Percentiles rank a stretch among this genome's conserved stretches.
Conservation (phyloP, 2,329 filamentous ascomycete species). For the Onygena corvina region DNA sequence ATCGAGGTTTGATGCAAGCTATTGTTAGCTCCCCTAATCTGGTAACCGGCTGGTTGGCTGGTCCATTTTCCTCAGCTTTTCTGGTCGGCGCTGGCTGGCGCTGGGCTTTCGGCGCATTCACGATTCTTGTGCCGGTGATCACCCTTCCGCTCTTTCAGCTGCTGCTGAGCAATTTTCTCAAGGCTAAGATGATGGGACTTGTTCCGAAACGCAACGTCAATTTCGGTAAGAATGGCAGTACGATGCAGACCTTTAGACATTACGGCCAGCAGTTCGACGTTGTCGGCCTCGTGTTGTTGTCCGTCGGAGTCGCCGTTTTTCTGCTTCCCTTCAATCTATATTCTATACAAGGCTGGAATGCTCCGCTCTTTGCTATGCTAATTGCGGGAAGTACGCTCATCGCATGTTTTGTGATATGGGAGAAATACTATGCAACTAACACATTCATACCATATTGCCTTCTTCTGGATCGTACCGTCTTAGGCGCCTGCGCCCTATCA, state of each 20-base stretch:
- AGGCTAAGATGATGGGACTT: slow-evolving; percentile 36
- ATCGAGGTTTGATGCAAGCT: slow-evolving; percentile 47
- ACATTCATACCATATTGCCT: slow-evolving; percentile 43
- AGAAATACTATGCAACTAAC: slow-evolving; percentile 43
- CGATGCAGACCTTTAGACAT: slow-evolving; percentile 14
- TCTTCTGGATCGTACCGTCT: slow-evolving; percentile 36
- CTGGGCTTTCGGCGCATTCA: slow-evolving; percentile 53
- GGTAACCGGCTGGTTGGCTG: slow-evolving; percentile 32
- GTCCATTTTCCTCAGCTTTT: slow-evolving; percentile 43
- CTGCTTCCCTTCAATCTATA: slow-evolving; percentile 22
- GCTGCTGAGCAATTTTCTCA: slow-evolving; percentile 43
- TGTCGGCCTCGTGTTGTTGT: slow-evolving; percentile 24
- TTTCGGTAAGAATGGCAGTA: slow-evolving; percentile 8
- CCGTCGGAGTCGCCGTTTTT: slow-evolving; percentile 21
- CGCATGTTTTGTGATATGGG: slow-evolving; percentile 42
- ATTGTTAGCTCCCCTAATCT: slow-evolving; percentile 41
- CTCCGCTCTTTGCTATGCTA: slow-evolving; percentile 32
- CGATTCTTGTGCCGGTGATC: slow-evolving; percentile 47
- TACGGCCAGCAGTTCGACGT: slow-evolving; percentile 20
- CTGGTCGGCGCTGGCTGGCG: slow-evolving; percentile 43
- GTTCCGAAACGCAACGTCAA: slow-evolving; percentile 8
- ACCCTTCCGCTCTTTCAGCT: slow-evolving; percentile 44
- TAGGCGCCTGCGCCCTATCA: slow-evolving; percentile 38
- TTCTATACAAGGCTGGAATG: slow-evolving; percentile 17
- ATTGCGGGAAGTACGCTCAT: slow-evolving; percentile 45